Base-by-base conservation (phyloP, 805 yeast genomes). In the Barnettozyma siamensis region DNA sequence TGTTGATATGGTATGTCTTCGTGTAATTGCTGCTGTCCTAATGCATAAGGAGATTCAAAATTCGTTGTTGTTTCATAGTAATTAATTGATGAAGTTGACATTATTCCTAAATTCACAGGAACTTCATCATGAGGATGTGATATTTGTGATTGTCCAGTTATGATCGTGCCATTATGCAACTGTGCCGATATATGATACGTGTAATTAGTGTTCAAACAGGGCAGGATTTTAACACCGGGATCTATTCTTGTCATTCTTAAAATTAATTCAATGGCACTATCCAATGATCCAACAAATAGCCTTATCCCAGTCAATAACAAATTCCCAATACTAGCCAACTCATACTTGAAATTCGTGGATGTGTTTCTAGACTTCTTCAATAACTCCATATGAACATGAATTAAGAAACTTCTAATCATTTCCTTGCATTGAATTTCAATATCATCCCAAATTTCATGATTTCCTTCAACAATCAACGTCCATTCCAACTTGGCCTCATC, bases 61-160 rank as follows among this genome's bases (percentile, higher is more conserved):
- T 33, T 13, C 27, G 15, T 16, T 9, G 29, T 12, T 33, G 35
- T 33, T 7, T 46, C 52, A 38, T 51, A 49, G 19, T 42, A 30
- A 21, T 53, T 41, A 2, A 50, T 35, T 0, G 55, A 47, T 7
- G 49, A 28, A 1, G 56, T 40, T 2, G 55, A 47, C 11, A 46
- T 33, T 11, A 41, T 33, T 2, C 41, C 40, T 5, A 33, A 41
- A n/a, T 33, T 41, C 11, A 11, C 18, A 12, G 38, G 39, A 8
- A 40, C 24, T 11, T 49, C 26, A 20, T 56, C 60, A 15, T 72
- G 64, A 1, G 98, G 98, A 62, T 89, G 98, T 2, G 96, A 87
- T 10, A 89, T 89, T 56, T 88, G 95, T 3, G 91, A 82, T 59
- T 89, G 98, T 11, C 98, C 98, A 0, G 89, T 83, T 28, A 89